A percentile compares a stretch with the other conserved stretches of the same genome.
phyloP scores from a whole-genome alignment of 2,329 filamentous ascomycete genomes.

The Hysterium pulicare region DNA sequence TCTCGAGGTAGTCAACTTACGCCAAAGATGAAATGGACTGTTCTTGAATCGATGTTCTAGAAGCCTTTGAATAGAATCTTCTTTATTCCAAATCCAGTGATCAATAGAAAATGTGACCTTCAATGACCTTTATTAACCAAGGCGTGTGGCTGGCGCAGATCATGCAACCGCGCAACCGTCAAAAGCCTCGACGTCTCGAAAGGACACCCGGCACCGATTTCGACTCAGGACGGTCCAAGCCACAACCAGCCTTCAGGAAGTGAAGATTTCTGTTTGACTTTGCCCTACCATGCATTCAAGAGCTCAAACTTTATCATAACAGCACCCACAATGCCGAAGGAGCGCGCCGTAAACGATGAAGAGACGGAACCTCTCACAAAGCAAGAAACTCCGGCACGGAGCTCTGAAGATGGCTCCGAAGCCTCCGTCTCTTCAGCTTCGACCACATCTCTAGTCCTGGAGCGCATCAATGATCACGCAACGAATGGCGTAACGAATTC shows the following conservation, averaged over 20 bases:
- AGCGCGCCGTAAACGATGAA: conserved; percentile 38
- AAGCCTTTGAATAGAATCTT: no score
- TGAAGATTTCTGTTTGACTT: neutral
- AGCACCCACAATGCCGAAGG: conserved; percentile 28
- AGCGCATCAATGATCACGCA: conserved; percentile 63
- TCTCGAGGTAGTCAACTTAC: no score
- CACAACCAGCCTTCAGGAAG: neutral
- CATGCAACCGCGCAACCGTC: neutral
- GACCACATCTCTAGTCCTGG: conserved; percentile 78
- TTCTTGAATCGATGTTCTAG: no score
- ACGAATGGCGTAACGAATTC: conserved; percentile 26
- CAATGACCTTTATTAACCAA: neutral
- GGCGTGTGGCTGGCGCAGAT: neutral
- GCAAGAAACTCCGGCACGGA: conserved; percentile 25
- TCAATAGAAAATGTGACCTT: neutral
- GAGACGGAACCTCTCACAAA: conserved; percentile 45
- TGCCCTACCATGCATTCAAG: neutral
- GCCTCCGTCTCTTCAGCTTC: conserved; percentile 73
- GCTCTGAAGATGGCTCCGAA: conserved; percentile 34
- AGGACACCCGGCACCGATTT: neutral
- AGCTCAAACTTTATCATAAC: conserved; percentile 1
- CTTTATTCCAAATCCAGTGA: conserved; percentile 19
- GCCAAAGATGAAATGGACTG: no score
- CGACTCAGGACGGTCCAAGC: neutral
- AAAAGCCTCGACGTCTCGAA: neutral